Evolutionary conservation across 345 rosid species (phyloP).

Genomic region (Pseudoturritis turrita): DNA sequence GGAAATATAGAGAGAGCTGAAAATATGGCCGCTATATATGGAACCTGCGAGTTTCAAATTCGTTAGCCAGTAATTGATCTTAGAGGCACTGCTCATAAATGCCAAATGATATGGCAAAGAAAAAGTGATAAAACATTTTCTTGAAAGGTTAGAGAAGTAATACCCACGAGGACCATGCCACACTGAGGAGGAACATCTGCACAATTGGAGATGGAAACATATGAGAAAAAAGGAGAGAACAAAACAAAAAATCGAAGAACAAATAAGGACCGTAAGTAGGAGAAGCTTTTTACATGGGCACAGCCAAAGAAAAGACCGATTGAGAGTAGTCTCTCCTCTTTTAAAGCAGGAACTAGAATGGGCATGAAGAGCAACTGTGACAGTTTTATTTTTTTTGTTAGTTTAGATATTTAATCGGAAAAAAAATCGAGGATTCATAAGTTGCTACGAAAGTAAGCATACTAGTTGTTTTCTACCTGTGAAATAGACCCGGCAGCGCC

Average conservation of each 20-base stretch:
- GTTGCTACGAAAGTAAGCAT: neutral
- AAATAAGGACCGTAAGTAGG: neutral
- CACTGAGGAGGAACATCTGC: slow-evolving; percentile 77
- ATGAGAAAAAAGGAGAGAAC: neutral
- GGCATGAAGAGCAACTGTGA: slow-evolving; percentile 83
- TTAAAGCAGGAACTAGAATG: slow-evolving; percentile 54
- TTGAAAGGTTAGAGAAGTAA: slow-evolving; percentile 10
- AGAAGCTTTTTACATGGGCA: slow-evolving; percentile 50
- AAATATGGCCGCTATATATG: slow-evolving; percentile 69
- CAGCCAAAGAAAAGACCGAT: slow-evolving; percentile 67
- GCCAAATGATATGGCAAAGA: neutral
- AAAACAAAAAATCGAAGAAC: neutral
- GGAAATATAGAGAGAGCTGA: slow-evolving; percentile 55
- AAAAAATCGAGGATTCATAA: neutral
- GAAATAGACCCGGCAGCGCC: slow-evolving; percentile 82
- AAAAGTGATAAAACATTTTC: neutral
- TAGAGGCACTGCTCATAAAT: neutral
- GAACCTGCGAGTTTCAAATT: slow-evolving; percentile 47
- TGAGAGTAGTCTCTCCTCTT: slow-evolving; percentile 77
- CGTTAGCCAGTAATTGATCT: slow-evolving; percentile 7
- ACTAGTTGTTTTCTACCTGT: slow-evolving; percentile 45
- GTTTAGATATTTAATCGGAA: neutral
- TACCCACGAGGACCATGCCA: slow-evolving; percentile 92
- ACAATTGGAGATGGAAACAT: neutral
- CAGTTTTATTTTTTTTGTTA: slow-evolving; percentile 6